Evolutionary conservation across 1,284 basidiomycete species (phyloP), one percentile per base, ranked within the genome.

Genomic region (Mycena sp.): DNA sequence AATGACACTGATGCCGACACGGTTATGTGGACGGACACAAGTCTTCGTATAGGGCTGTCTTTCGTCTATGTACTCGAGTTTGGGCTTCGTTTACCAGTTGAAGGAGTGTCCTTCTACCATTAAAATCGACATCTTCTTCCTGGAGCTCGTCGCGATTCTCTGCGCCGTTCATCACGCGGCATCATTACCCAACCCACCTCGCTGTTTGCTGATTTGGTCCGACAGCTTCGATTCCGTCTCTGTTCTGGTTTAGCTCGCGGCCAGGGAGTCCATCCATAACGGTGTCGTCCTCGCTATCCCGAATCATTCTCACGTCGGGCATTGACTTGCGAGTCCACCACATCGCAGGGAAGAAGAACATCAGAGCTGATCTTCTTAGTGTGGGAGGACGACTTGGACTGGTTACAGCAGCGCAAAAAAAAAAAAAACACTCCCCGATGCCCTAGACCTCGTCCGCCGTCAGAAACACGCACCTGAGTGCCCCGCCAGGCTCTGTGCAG

Each of bases 21-120:
- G 66, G 63, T 72, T 0, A 54, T 70, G 11, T 70, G 67, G 65
- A 63, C 70, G 10, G 67, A 71, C 56, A 67, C 65, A 0, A 68
- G 68, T 37, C 45, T 65, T 0, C 50, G 38, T 5, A 17, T 53
- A 4, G 70, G 61, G 4, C 28, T 70, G 1, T 40, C 61, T 1
- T 68, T 61, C 30, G 57, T 60, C 28, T 70, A 63, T 49, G n/a
- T n/a, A n/a, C n/a, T 51, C 52, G 11, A 59, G 56, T 7, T 44
- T 44, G 28, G 65, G 69, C 1, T 65, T 60, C 21, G 50, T 43
- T 38, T 68, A 67, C 56, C 58, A 54, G 23, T 29, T 61, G 37
- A 30, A 19, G 19, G 44, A 46, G 29, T 45, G 40, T 21, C 46
- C 41, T 5, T 28, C 37, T 1, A 43, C 40, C 4, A 16, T n/a